Percentiles rank a stretch among this genome's conserved stretches.
Conservation (phyloP, 75 land plant species). For the Pinus tabuliformis region DNA sequence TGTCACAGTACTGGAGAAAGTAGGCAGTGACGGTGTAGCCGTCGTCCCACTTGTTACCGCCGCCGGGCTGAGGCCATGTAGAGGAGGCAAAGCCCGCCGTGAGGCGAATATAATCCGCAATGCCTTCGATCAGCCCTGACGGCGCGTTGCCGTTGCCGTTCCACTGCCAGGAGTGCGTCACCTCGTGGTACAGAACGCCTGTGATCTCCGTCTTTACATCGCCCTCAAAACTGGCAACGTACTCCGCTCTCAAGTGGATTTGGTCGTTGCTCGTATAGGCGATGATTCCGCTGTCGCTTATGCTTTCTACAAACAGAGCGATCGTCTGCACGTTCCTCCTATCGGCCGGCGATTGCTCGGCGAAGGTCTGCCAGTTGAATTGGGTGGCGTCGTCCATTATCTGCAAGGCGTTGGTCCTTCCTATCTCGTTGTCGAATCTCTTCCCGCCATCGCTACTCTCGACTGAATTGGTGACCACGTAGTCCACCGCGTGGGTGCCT, state of each 20-base stretch:
- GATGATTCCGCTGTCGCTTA: constrained; percentile 12
- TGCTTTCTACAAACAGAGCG: constrained; percentile 23
- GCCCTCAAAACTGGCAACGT: constrained; percentile 6
- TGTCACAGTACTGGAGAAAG: constrained; percentile 62
- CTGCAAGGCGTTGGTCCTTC: constrained; percentile 14
- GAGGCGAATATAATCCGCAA: constrained; percentile 55
- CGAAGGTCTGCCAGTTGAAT: constrained; percentile 32
- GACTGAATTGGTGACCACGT: constrained; percentile 20
- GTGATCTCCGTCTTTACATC: constrained; percentile 43
- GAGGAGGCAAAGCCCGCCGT: constrained; percentile 38
- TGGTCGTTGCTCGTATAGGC: constrained; percentile 37
- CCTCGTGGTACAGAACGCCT: constrained; percentile 63
- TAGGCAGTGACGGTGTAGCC: constrained; percentile 76
- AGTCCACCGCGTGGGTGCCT: constrained; percentile 19
- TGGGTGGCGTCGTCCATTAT: constrained; percentile 9
- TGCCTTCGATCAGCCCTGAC: constrained; percentile 34
- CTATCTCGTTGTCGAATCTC: constrained; percentile 26
- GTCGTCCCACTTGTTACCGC: constrained; percentile 52
- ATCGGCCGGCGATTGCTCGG: constrained; percentile 9
- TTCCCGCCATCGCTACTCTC: constrained; percentile 17
- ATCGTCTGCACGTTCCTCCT: constrained; percentile 23
- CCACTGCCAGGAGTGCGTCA: constrained; percentile 77
- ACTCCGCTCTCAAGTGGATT: constrained; percentile 37
- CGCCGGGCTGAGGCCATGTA: constrained; percentile 55
- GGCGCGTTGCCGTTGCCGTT: constrained; percentile 42